Evolutionary conservation across 345 rosid genomes (phyloP), one percentile per base, ranked within the genome.

Genomic region (Salix purpurea): DNA sequence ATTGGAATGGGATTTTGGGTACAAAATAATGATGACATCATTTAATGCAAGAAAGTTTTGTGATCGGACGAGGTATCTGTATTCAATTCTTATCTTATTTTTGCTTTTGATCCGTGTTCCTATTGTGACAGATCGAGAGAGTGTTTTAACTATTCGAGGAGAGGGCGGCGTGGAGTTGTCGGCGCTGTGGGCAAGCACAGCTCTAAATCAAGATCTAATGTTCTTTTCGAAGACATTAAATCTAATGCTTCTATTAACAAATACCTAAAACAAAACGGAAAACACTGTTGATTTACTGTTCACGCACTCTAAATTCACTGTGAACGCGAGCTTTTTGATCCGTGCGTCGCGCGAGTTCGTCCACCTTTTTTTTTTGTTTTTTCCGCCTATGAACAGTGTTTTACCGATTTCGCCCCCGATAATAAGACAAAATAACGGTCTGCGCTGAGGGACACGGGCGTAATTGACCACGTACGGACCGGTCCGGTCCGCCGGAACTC

Each of bases 11-110:
- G 70, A 88, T 96, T 26, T 93, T 39, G 98, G 98, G 65, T 91
- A 83, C 79, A 96, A 87, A 83, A 90, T 96, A 62, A 92, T 84
- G 15, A 93, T 96, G 26, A 90, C 83, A 5, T 89, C 97, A 36
- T 96, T 91, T 76, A 96, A 72, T 78, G 85, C 97, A 13, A 96
- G 92, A 87, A 92, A 92, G 77, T 93, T 91, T 46, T 93, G 97
- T 48, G 99, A 96, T 77, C 88, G 92, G 67, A 87, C 97, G 84
- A 89, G 98, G 97, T 96, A 96, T 75, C 95, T 96, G 67, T 93
- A 96, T 86, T 74, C 92, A 60, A 77, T 96, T 62, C 99, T 98
- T 11, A 92, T 62, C 99, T 98, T 11, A 92, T 93, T 30, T 92
- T 96, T 73, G 97, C 98, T 60, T 91, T 96, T 68, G 94, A 96